Base-by-base conservation (phyloP, 768 basidiomycete genomes). In the Gloeopeniophorella convolvens region DNA sequence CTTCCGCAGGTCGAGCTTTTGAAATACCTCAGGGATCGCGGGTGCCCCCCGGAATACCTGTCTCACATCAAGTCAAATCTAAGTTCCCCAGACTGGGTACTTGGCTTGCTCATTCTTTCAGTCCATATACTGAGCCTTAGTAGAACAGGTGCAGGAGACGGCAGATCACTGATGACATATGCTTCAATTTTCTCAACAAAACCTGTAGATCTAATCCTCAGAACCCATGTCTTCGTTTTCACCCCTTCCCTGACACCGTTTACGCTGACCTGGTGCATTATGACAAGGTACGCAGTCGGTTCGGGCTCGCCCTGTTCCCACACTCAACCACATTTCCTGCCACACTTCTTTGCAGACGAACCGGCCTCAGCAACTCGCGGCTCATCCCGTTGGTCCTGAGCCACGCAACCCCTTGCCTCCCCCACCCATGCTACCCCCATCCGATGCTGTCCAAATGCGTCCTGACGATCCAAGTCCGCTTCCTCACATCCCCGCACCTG, bases 11-110 rank as follows among this genome's bases (percentile, higher is more conserved):
- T 5, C 34, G 28, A 32, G 12, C 23, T 53, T 10, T 7, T 53
- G 7, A 4, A 2, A 1, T 16, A 42, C 32, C 46, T 54, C n/a
- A 12, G 10, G 15, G 2, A 5, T 9, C 47, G 47, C 8, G 0
- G 44, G 23, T 48, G 16, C 20, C 52, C 52, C 3, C 2, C 6
- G 1, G 30, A 39, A 32, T n/a, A n/a, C n/a, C 26, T 54, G 27
- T 42, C 41, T 32, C 48, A 3, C 18, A 15, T 37, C 13, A 31
- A 2, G 28, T 4, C 1, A 0, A 15, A n/a, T 5, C n/a, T 54
- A 8, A 23, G 23, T 0, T 42, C 26, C 16, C 30, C 31, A 0
- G 3, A n/a, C 8, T 3, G 4, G 9, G 51, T 44, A 44, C 18
- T 45, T 48, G n/a, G 12, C n/a, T 20, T 13, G 1, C n/a, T 6